phyloP scores from a whole-genome alignment of 805 yeast species.

The Grigorovia humatica region DNA sequence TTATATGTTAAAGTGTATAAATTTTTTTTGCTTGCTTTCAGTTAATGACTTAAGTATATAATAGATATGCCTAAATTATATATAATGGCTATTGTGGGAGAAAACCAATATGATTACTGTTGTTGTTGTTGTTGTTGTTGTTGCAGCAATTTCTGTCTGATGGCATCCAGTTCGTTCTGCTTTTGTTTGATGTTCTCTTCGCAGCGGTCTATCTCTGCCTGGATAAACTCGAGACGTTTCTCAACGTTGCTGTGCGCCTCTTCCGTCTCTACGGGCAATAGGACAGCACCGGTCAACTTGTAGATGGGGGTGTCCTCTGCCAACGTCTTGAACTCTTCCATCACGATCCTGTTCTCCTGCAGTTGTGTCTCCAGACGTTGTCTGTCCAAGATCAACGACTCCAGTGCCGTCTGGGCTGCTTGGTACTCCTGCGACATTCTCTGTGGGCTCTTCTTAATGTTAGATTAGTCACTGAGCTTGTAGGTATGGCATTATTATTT shows the following conservation, averaged over 20 bases:
- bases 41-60: background rate
- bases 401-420: constrained; percentile 36
- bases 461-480: too few relatives aligned
- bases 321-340: constrained; percentile 61
- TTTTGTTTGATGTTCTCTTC: constrained; percentile 56
- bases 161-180: constrained; percentile 45
- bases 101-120: background rate
- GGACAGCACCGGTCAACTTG: constrained; percentile 85
- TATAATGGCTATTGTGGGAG: background rate
- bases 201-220: constrained; percentile 64
- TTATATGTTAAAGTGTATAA: background rate
- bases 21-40: background rate
- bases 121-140: background rate
- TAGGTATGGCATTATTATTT: too few relatives aligned
- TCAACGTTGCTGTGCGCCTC: constrained; percentile 81
- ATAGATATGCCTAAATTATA: background rate
- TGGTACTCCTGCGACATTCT: constrained; percentile 22
- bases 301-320: constrained; percentile 67
- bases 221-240: constrained; percentile 83
- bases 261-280: constrained; percentile 74
- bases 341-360: constrained; percentile 88
- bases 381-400: constrained; percentile 55
- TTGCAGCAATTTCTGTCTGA: constrained; percentile 31
- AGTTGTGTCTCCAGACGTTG: constrained; percentile 86
- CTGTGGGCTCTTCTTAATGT: background rate